A percentile compares a stretch with the other conserved stretches of the same genome.
These are phyloP conservation scores for Aspergillus egyptiacus DNA, from an alignment of 495 filamentous ascomycete genomes.

Conservation along the genomic window DNA sequence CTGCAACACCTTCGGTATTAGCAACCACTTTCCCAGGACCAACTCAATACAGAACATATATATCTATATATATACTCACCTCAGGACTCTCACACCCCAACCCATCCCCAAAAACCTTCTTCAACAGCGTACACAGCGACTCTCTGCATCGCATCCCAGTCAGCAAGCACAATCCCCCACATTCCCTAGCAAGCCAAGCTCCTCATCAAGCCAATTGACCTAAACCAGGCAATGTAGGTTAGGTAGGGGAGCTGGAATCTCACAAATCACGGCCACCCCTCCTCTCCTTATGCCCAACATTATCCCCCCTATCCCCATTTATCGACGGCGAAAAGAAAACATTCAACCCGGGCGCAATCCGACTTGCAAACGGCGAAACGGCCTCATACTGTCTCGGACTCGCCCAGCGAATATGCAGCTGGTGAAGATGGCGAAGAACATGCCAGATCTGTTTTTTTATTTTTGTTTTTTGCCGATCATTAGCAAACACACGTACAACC, in stretches of 20 bases:
- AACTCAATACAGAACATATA: no score
- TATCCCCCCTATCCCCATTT: not conserved
- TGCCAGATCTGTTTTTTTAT: constrained; percentile 51
- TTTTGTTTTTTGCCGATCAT: no score
- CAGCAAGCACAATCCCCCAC: constrained; percentile 12
- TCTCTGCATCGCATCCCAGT: constrained; percentile 31
- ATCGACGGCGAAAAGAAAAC: constrained; percentile 63
- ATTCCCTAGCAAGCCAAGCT: not conserved
- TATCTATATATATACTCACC: constrained; percentile 36
- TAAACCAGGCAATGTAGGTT: no score
- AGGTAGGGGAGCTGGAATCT: no score
- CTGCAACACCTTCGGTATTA: no score
- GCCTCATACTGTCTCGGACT: constrained; percentile 49
- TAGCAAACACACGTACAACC: no score
- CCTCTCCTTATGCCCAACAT: not conserved
- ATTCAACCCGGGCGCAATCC: constrained; percentile 76
- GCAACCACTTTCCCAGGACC: no score
- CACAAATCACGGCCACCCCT: constrained; percentile 34
- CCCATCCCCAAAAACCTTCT: constrained; percentile 51
- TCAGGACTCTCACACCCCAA: constrained; percentile 48
- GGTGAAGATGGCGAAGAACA: constrained; percentile 60
- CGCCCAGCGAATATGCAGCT: constrained; percentile 78
- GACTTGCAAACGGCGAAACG: constrained; percentile 64
- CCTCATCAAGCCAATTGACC: no score
- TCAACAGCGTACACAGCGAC: constrained; percentile 56